These are phyloP conservation scores for Zhuliangozyma parablackwelliae DNA, from an alignment of 1,139 yeast genomes.

Conservation along the genomic window DNA sequence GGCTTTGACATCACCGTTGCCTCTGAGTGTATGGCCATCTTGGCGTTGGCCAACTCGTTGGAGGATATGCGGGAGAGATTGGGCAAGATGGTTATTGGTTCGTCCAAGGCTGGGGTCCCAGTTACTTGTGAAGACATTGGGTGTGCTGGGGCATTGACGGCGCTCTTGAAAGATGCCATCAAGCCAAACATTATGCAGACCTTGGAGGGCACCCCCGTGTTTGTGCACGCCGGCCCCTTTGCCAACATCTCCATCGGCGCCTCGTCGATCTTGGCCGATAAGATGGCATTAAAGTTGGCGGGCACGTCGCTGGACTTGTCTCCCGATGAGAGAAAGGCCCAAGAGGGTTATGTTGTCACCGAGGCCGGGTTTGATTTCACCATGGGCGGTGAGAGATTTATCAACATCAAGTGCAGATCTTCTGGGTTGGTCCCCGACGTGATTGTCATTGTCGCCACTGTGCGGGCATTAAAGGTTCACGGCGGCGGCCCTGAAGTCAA, in stretches of 20 bases:
- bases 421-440: constrained; percentile 90
- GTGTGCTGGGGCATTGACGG: constrained; percentile 95
- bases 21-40: constrained; percentile 94
- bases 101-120: constrained; percentile 79
- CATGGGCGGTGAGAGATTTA: constrained; percentile 98
- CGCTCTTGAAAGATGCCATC: constrained; percentile 91
- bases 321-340: constrained; percentile 49
- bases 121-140: constrained; percentile 96
- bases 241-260: constrained; percentile 98
- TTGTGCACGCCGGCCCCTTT: constrained; percentile 98
- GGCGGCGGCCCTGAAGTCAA: constrained; percentile 99
- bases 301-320: constrained; percentile 56
- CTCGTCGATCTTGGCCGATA: constrained; percentile 89
- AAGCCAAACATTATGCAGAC: constrained; percentile 98
- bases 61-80: constrained; percentile 86
- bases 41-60: constrained; percentile 82
- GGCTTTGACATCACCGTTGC: constrained; percentile 98
- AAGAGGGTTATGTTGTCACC: constrained; percentile 89
- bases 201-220: constrained; percentile 95
- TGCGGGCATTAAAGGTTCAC: constrained; percentile 93
- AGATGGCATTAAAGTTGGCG: constrained; percentile 88
- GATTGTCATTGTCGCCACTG: constrained; percentile 94
- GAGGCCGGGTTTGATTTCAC: constrained; percentile 99
- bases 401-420: constrained; percentile 93
- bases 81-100: constrained; percentile 87